These are phyloP conservation scores for Fusarium sulawesiense DNA, from an alignment of 2,329 filamentous ascomycete species.

Conservation along the genomic window DNA sequence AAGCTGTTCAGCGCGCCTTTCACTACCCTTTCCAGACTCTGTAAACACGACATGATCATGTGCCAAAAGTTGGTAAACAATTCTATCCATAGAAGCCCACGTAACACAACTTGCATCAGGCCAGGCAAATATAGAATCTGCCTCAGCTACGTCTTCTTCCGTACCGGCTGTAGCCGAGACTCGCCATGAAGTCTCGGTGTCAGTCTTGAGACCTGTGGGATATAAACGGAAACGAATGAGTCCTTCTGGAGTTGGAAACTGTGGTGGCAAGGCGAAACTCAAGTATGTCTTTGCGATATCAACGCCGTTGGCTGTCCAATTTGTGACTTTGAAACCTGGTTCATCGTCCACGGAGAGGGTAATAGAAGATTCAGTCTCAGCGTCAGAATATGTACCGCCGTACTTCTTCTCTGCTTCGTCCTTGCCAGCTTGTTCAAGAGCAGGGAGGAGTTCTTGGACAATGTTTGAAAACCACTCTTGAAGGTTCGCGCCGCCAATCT, in stretches of 20 bases:
- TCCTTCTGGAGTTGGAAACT: neutral
- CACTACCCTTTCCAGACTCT: neutral
- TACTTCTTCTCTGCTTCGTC: conserved; percentile 12
- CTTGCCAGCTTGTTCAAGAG: conserved; percentile 14
- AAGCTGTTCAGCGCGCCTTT: neutral
- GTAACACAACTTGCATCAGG: conserved; percentile 17
- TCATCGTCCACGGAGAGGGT: conserved; percentile 15
- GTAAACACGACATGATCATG: conserved; percentile 24
- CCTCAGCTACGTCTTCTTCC: neutral
- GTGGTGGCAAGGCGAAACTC: neutral
- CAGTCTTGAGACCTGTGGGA: neutral
- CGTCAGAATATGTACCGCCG: conserved; percentile 3
- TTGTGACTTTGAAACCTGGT: conserved; percentile 1
- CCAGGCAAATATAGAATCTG: conserved; percentile 1
- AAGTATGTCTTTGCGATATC: conserved; percentile 9
- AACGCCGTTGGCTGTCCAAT: conserved; percentile 21
- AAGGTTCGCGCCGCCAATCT: neutral
- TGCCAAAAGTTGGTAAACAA: conserved; percentile 5
- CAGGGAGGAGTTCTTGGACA: neutral
- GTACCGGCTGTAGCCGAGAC: neutral
- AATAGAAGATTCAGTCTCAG: neutral
- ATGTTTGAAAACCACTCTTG: conserved; percentile 1
- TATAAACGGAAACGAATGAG: conserved; percentile 20
- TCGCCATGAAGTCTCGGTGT: conserved; percentile 7
- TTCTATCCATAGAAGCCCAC: conserved; percentile 1